Evolutionary conservation across 23 red algal genomes (phyloP), one percentile per base, ranked within the genome.

Genomic region (Gracilaria caudata): DNA sequence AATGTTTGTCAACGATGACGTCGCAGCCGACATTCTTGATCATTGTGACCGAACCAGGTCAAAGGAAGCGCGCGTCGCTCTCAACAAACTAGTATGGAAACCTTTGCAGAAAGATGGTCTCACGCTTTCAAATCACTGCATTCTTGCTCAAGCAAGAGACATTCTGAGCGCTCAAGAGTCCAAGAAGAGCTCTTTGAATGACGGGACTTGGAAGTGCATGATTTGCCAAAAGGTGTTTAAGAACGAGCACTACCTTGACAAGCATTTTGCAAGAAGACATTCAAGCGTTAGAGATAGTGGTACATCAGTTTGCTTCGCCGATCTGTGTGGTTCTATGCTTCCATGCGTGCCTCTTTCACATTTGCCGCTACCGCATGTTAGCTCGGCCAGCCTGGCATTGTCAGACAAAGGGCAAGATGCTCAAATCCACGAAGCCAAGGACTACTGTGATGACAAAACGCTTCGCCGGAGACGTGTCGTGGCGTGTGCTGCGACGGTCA

Each of bases 1-100:
- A 65, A 75, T 75, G 70, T 25, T 49, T 57, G 1, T 84, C 7
- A 45, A 84, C 61, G 64, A 68, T 35, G 21, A 61, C 20, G 58
- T 89, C 7, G 71, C 61, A 40, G 37, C 25, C 4, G 71, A 89
- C 77, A 78, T 91, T 12, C 58, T 91, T 4, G 55, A 60, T 47
- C 78, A 81, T 38, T 91, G 87, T 38, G 87, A 91, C 55, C 57
- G 87, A 7, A 82, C 87, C 32, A 70, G 87, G 47, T 91, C 87
- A 13, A 80, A 72, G 58, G 77, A 91, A 81, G 87, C 87, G 19
- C 53, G 87, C 14, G 28, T 46, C 3, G 61, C 77, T 44, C 63
- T 91, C 4, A 51, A 91, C 17, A 72, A 49, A 38, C 32, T 91
- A 4, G 49, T 82, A 7, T 91, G 87, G 87, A 51, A 75, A 47